Evolutionary conservation across 2,329 filamentous ascomycete species (phyloP).

Genomic region (Madurella fahalii): DNA sequence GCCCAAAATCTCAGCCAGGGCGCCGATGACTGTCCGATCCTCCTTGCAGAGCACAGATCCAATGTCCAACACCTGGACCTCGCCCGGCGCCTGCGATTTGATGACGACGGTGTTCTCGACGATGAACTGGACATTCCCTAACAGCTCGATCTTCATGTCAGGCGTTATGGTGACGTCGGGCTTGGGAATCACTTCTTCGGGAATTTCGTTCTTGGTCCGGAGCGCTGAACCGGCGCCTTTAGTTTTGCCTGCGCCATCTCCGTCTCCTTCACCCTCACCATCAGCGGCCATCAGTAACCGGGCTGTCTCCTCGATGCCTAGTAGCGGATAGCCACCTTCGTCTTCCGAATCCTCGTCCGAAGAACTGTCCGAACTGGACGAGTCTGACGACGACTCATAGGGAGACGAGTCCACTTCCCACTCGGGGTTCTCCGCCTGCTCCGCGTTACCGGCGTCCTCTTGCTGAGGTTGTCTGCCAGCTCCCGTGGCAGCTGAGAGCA

Average conservation of each 20-base stretch:
- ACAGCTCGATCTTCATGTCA: constrained; percentile 70
- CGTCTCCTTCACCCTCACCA: constrained; percentile 74
- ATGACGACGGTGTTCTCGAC: constrained; percentile 78
- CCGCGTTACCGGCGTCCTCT: constrained; percentile 9
- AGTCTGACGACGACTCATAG: constrained; percentile 63
- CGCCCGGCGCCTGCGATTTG: constrained; percentile 71
- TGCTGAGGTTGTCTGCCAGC: constrained; percentile 1
- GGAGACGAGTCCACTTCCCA: constrained; percentile 82
- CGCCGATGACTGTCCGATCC: constrained; percentile 72
- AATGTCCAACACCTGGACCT: constrained; percentile 78
- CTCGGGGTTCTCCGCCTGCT: constrained; percentile 54
- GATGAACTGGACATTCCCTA: constrained; percentile 71
- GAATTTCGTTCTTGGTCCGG: constrained; percentile 76
- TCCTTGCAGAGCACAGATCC: constrained; percentile 79
- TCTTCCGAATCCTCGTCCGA: constrained; percentile 51
- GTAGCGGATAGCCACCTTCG: constrained; percentile 64
- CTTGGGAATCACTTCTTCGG: constrained; percentile 61
- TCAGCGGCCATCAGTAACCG: constrained; percentile 82
- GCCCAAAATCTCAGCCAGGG: constrained; percentile 80
- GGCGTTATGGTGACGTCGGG: constrained; percentile 74
- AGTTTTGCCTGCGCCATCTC: constrained; percentile 43
- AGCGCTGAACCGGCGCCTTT: constrained; percentile 45
- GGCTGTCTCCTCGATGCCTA: constrained; percentile 78
- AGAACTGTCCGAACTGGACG: constrained; percentile 55
- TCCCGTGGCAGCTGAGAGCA: constrained; percentile 24